Conservation (phyloP, 1,284 basidiomycete genomes). For the Ceratobasidium papillatum region DNA sequence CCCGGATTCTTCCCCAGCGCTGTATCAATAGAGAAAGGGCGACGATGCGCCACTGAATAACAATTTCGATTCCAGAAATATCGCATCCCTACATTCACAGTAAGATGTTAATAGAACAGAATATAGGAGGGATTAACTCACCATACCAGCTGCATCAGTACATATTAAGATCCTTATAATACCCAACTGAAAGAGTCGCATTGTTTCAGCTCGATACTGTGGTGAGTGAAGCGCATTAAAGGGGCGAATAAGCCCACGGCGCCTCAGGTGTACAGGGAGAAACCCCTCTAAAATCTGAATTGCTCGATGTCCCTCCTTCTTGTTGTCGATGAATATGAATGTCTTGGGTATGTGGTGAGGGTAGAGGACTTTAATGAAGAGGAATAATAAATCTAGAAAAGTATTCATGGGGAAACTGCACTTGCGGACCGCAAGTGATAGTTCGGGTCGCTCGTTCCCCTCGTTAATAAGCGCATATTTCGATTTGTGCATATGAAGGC, state of each 20-base stretch:
- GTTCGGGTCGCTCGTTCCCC: conserved; percentile 56
- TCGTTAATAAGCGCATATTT: conserved; percentile 47
- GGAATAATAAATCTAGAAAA: conserved; percentile 54
- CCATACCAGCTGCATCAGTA: conserved; percentile 55
- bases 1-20: conserved; percentile 43
- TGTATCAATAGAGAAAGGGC: conserved; percentile 51
- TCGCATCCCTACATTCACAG: conserved; percentile 51
- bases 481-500: conserved; percentile 50
- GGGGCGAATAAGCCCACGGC: conserved; percentile 13
- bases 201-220: not conserved
- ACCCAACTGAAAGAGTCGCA: conserved; percentile 45
- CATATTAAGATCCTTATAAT: conserved; percentile 51
- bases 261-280: not conserved
- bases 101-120: not conserved
- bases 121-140: conserved; percentile 43
- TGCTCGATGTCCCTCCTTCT: conserved; percentile 8
- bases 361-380: not conserved
- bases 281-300: not conserved
- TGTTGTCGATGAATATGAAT: conserved; percentile 12
- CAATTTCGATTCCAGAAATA: conserved; percentile 52
- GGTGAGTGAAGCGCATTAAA: conserved; percentile 21
- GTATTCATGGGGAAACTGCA: conserved; percentile 54
- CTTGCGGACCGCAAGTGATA: conserved; percentile 54
- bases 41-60: conserved; percentile 52
- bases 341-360: conserved; percentile 1